phyloP scores from a whole-genome alignment of 2,329 filamentous ascomycete genomes.

The Pestalotiopsis sp. region DNA sequence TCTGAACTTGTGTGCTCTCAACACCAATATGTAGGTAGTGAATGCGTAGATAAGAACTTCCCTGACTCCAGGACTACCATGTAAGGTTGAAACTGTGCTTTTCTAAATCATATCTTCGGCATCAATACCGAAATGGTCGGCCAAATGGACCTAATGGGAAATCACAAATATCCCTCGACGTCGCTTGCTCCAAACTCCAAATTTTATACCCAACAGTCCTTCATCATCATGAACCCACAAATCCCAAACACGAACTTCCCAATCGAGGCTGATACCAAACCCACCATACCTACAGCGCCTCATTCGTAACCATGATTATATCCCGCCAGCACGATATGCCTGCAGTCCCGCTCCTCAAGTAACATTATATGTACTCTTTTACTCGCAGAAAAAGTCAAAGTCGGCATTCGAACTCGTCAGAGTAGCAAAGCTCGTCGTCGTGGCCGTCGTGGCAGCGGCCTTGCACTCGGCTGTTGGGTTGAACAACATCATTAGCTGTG shows the following conservation, averaged over 20 bases:
- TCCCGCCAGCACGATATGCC: neutral
- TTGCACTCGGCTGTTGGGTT: slow-evolving; percentile 41
- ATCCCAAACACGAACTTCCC: neutral
- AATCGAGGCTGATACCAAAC: neutral
- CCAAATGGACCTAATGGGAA: neutral
- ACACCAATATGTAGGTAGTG: too few relatives aligned
- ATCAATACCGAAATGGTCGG: neutral
- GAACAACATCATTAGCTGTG: neutral
- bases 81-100: neutral
- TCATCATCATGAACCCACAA: neutral
- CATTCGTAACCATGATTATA: neutral
- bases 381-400: slow-evolving; percentile 51
- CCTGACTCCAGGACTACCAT: neutral
- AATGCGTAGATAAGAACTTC: neutral
- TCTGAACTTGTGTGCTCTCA: too few relatives aligned
- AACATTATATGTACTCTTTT: neutral
- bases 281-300: neutral
- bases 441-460: slow-evolving; percentile 29
- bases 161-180: neutral
- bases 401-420: slow-evolving; percentile 43
- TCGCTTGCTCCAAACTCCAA: neutral
- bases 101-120: neutral
- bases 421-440: slow-evolving; percentile 32
- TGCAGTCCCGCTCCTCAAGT: neutral
- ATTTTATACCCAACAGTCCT: neutral